Evolutionary conservation across 2,329 filamentous ascomycete species (phyloP), one percentile per base, ranked within the genome.

Genomic region (Phialophora chinensis): DNA sequence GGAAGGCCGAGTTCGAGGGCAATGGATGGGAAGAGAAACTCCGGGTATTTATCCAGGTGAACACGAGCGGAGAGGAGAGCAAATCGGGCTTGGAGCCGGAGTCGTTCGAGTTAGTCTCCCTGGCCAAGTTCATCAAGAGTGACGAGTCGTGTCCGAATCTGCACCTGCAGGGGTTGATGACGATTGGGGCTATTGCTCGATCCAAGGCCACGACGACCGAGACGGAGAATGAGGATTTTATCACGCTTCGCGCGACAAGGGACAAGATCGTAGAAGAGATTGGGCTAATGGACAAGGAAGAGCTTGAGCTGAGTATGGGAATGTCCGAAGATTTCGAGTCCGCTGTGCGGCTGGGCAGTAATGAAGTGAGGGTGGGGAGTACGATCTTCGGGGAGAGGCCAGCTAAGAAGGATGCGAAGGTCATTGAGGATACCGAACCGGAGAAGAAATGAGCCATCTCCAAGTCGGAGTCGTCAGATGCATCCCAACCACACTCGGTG

Each of bases 271-370:
- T 84, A 2, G 75, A 80, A 74, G 89, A 88, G 71, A 74, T 93
- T 60, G 86, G 83, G 0, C 72, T 87, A 4, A 25, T 12, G 49
- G 76, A 81, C 17, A 71, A 69, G 2, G 79, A 81, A n/a, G 84
- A 84, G 67, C 76, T 97, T 73, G 93, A 97, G 82, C 78, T 98
- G 79, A 97, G 93, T 79, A 99, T 99, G 94, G 94, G 94, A 6
- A 99, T 99, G 95, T 97, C 93, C 76, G 88, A 92, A 75, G 95
- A 99, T 78, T 99, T 94, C 77, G 93, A 97, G 81, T 91, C 90
- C 7, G 95, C 95, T 0, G 89, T 98, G 74, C 80, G 79, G 12
- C 82, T 92, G 82, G 95, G 95, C 0, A 97, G 93, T 79, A 85
- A 87, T 72, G 93, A 98, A 83, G 93, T 99, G 5, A 86, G 95